These are phyloP conservation scores for Diplosphaera chodatii DNA, from an alignment of 139 green algal species.

Conservation along the genomic window DNA sequence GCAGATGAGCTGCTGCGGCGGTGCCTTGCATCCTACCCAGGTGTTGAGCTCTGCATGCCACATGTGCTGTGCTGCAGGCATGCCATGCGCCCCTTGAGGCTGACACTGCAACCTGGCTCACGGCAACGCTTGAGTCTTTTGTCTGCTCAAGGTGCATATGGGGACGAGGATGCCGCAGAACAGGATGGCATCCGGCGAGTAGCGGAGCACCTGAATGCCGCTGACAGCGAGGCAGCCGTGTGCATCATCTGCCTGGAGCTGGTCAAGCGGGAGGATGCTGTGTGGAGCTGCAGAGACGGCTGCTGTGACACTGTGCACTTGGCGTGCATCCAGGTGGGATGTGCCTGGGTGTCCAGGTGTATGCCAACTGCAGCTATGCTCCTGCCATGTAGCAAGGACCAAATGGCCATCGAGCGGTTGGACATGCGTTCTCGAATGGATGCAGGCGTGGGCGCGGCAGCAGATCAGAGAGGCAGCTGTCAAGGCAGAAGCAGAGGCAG, in stretches of 20 bases:
- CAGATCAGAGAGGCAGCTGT: constrained; percentile 37
- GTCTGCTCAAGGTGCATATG: too few species aligned
- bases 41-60: too few species aligned
- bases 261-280: constrained; percentile 6
- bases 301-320: constrained; percentile 70
- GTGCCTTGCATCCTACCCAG: background rate
- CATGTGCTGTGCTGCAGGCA: too few species aligned
- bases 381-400: too few species aligned
- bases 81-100: too few species aligned
- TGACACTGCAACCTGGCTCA: too few species aligned
- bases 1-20: background rate
- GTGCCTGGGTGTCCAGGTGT: background rate
- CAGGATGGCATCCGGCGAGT: constrained; percentile 37
- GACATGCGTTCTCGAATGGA: too few species aligned
- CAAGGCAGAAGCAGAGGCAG: constrained; percentile 5
- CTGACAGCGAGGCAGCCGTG: constrained; percentile 24
- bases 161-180: background rate
- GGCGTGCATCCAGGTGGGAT: constrained; percentile 54
- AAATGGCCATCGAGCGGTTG: too few species aligned
- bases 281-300: constrained; percentile 54
- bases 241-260: constrained; percentile 60
- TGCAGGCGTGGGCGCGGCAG: constrained; percentile 61
- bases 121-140: too few species aligned
- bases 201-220: constrained; percentile 39
- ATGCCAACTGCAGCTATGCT: background rate